phyloP scores from a whole-genome alignment of 1,139 yeast species.

The Candida sojae region DNA sequence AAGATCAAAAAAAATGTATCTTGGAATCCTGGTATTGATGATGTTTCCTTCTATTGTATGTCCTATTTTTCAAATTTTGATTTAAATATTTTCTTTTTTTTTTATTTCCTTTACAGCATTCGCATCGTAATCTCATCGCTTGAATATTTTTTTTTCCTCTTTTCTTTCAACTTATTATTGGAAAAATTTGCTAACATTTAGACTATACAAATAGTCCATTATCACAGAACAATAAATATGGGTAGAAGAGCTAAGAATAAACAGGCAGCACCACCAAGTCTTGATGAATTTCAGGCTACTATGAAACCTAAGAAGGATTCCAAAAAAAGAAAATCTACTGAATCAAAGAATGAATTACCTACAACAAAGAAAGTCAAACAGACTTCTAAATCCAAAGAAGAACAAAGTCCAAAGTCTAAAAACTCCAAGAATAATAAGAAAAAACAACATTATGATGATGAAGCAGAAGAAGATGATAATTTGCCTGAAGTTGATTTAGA shows the following conservation, averaged over 20 bases:
- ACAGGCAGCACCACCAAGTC: conserved; percentile 86
- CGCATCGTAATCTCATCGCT: conserved; percentile 5
- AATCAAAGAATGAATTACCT: conserved; percentile 19
- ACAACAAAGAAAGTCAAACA: conserved; percentile 15
- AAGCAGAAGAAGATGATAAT: conserved; percentile 30
- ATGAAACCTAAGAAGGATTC: conserved; percentile 48
- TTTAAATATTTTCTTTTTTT: background rate
- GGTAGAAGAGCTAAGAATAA: conserved; percentile 91
- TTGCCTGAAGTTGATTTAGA: conserved; percentile 67
- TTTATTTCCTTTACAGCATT: background rate
- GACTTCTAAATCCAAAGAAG: conserved; percentile 17
- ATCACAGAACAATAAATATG: conserved; percentile 41
- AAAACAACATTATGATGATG: conserved; percentile 35
- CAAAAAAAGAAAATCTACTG: conserved; percentile 28
- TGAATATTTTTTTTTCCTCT: conserved; percentile 3
- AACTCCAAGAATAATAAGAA: background rate
- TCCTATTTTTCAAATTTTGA: too few relatives aligned
- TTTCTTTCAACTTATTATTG: background rate
- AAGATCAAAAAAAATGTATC: background rate
- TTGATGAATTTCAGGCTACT: conserved; percentile 74
- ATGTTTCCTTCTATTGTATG: too few relatives aligned
- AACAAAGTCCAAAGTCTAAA: conserved; percentile 6
- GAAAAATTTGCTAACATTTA: background rate
- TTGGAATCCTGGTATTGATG: too few relatives aligned
- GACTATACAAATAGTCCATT: background rate